Base-by-base conservation (phyloP, 2,329 filamentous ascomycete species). In the Westerdykella sp. region DNA sequence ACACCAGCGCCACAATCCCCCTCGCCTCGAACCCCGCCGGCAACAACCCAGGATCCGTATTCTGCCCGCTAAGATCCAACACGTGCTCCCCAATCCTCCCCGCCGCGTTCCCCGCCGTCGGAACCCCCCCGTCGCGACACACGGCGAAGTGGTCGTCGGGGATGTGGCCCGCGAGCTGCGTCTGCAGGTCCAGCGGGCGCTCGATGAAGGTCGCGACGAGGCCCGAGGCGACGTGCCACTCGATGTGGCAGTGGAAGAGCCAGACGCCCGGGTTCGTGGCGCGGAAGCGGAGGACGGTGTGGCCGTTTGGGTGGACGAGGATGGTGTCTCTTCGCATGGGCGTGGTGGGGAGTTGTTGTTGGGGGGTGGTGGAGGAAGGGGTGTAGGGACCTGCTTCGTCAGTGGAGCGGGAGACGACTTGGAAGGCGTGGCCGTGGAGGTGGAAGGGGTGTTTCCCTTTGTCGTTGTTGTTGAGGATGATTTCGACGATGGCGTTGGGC, bases 401-500 rank as follows among this genome's bases (percentile, higher is more conserved):
- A 5, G 3, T 4, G 28, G 37, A 39, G 18, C 18, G 18, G 18
- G 18, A 21, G 18, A 21, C 6, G 18, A 21, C 48, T 47, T 68
- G 65, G 55, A 68, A 67, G 21, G 48, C 53, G 49, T 68, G 65
- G 45, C 65, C 72, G 69, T 95, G 88, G 1, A 94, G 67, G 64
- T 85, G 81, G 70, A 84, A 83, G 0, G 81, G 87, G 55, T 89
- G 85, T 7, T 80, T 79, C 28, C 86, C 73, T 71, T 46, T 74
- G 54, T 91, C 86, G 36, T 80, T 73, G 58, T 89, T 91, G 71
- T 89, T 87, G n/a, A 91, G 70, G 14, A 88, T 68, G 40, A 91
- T 75, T 59, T 90, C 81, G 22, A 90, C 78, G n/a, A 87, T 73
- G 23, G 80, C 67, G 43, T 77, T 78, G 48, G 83, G 77, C 22